Percentiles rank a stretch among this genome's conserved stretches.
Evolutionary conservation across 2,329 filamentous ascomycete genomes (phyloP).

Genomic region (Cladophialophora chaetospira): DNA sequence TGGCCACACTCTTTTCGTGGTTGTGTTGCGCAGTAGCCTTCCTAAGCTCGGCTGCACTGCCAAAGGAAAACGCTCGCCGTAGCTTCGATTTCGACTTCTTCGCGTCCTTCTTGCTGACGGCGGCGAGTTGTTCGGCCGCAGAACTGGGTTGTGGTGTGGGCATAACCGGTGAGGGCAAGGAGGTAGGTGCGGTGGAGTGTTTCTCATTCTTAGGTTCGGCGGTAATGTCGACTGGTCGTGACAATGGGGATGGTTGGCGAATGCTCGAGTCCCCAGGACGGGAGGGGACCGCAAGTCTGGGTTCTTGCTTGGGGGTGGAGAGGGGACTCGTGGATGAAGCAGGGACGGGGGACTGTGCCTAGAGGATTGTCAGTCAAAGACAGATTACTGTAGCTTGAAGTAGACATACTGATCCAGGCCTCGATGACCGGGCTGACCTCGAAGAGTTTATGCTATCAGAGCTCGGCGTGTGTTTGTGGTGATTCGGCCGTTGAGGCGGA

Average conservation of each 20-base stretch:
- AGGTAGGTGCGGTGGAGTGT: slow-evolving; percentile 31
- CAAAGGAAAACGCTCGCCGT: slow-evolving; percentile 92
- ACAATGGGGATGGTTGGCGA: slow-evolving; percentile 68
- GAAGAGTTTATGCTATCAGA: slow-evolving; percentile 62
- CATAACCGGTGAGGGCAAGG: neutral
- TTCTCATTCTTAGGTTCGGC: slow-evolving; percentile 46
- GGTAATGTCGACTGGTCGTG: slow-evolving; percentile 68
- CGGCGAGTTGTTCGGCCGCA: slow-evolving; percentile 80
- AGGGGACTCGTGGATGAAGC: neutral
- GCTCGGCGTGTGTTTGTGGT: slow-evolving; percentile 57
- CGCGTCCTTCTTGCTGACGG: slow-evolving; percentile 82
- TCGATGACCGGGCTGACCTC: slow-evolving; percentile 52
- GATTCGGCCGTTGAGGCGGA: slow-evolving; percentile 37
- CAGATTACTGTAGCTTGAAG: slow-evolving; percentile 12
- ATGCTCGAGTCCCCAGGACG: slow-evolving; percentile 24
- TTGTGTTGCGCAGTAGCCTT: slow-evolving; percentile 70
- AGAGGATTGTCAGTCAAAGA: slow-evolving; percentile 18
- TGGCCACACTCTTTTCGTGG: slow-evolving; percentile 45
- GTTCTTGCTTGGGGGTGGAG: slow-evolving; percentile 12
- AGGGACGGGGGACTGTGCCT: slow-evolving; percentile 10
- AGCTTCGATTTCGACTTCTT: slow-evolving; percentile 83
- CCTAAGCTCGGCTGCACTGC: slow-evolving; percentile 86
- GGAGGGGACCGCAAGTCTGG: slow-evolving; percentile 13
- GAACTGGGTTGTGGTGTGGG: slow-evolving; percentile 59
- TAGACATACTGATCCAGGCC: slow-evolving; percentile 66